Conservation (phyloP, 2,329 filamentous ascomycete genomes). For the Botryosphaeria dothidea region DNA sequence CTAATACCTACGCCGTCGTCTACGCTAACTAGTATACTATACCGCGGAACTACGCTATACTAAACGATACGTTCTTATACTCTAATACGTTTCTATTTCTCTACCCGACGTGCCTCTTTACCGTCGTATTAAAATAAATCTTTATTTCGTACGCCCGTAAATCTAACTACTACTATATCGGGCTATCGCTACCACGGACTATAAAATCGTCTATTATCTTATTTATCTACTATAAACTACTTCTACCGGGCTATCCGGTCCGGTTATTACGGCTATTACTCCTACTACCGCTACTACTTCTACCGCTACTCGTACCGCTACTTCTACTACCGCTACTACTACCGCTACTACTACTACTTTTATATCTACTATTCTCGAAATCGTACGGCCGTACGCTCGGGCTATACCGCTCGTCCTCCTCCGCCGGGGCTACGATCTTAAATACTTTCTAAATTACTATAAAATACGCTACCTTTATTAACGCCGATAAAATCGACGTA, state of each 20-base stretch:
- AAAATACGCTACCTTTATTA: conserved; percentile 26
- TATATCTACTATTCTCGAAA: neutral
- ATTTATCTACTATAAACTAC: neutral
- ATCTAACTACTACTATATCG: conserved; percentile 24
- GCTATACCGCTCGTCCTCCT: neutral
- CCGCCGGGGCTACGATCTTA: conserved; percentile 10
- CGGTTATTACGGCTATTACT: neutral
- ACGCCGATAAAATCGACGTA: neutral
- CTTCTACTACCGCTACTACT: conserved; percentile 12
- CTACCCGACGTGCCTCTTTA: conserved; percentile 19
- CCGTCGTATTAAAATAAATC: conserved; percentile 23
- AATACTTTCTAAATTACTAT: conserved; percentile 27
- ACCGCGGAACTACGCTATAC: neutral
- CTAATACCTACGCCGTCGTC: too few relatives aligned
- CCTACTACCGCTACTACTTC: neutral
- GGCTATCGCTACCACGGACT: conserved; percentile 21
- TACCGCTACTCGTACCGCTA: neutral
- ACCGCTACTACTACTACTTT: conserved; percentile 18
- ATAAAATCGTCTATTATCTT: conserved; percentile 24
- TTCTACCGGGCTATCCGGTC: neutral
- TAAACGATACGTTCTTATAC: conserved; percentile 22
- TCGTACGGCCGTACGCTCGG: neutral
- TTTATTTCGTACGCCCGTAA: conserved; percentile 23
- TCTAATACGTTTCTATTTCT: conserved; percentile 18
- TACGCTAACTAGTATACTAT: neutral